Evolutionary conservation across 495 filamentous ascomycete genomes (phyloP).

Genomic region (Aspergillus leporis): DNA sequence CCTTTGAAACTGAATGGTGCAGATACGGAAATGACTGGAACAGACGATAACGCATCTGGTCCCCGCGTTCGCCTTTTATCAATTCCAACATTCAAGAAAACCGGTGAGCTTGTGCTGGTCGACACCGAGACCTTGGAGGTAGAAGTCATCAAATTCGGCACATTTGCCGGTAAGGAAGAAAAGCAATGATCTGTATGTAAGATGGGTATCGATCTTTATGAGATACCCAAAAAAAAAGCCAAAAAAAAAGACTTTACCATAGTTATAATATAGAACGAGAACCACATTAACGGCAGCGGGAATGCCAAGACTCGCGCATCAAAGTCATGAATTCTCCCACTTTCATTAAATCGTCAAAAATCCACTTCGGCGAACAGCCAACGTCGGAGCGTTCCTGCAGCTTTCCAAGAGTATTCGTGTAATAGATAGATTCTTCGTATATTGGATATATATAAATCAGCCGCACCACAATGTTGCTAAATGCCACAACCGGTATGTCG

Average conservation of each 20-base stretch:
- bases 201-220: conserved; percentile 4
- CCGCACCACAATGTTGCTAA: conserved; percentile 38
- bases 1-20: conserved; percentile 36
- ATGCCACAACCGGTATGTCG: conserved; percentile 39
- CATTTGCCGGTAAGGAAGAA: conserved; percentile 49
- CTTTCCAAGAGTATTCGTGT: too few species aligned
- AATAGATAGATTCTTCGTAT: background rate
- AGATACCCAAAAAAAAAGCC: conserved; percentile 8
- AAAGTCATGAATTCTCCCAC: conserved; percentile 16
- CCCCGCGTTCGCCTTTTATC: conserved; percentile 73
- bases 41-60: conserved; percentile 43
- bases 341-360: background rate
- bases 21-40: conserved; percentile 45
- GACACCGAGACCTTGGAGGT: conserved; percentile 82
- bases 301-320: conserved; percentile 24
- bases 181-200: conserved; percentile 32
- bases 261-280: background rate
- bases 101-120: conserved; percentile 78
- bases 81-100: conserved; percentile 79
- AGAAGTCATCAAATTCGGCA: conserved; percentile 66
- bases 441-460: background rate
- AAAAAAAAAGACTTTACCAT: background rate
- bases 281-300: background rate
- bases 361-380: too few species aligned
- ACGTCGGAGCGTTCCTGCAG: too few species aligned